Percentiles rank a stretch among this genome's conserved stretches.
Conservation (phyloP, 2,329 filamentous ascomycete genomes). For the Parasarocladium wereldwijsianum region DNA sequence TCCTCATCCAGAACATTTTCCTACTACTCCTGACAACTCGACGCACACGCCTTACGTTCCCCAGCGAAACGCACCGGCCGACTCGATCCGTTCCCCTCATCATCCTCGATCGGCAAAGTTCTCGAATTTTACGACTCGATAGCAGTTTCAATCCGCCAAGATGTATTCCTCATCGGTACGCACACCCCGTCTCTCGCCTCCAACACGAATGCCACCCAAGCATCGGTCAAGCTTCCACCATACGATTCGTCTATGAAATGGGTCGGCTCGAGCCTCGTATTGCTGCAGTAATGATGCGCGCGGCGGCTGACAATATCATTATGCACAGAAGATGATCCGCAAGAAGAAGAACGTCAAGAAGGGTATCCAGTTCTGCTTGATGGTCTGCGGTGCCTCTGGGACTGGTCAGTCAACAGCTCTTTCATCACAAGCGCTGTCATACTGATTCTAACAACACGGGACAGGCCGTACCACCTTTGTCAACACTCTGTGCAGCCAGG, state of each 20-base stretch:
- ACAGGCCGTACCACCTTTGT: slow-evolving; percentile 95
- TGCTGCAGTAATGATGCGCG: slow-evolving; percentile 6
- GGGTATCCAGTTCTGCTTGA: slow-evolving; percentile 99
- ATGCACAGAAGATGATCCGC: slow-evolving; percentile 75
- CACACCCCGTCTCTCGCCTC: slow-evolving; percentile 2
- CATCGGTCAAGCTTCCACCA: too few species aligned
- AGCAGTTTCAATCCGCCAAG: not conserved
- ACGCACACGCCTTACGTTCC: not conserved
- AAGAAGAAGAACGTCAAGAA: slow-evolving; percentile 99
- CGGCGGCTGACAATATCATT: slow-evolving; percentile 13
- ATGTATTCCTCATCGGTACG: slow-evolving; percentile 4
- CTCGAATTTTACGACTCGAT: not conserved
- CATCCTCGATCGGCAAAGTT: not conserved
- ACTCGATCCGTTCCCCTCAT: slow-evolving; percentile 2
- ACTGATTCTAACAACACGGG: slow-evolving; percentile 2
- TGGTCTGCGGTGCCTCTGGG: slow-evolving; percentile 98
- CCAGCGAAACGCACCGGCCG: too few species aligned
- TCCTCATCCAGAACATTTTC: slow-evolving; percentile 4
- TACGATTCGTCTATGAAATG: slow-evolving; percentile 4
- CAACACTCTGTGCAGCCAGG: slow-evolving; percentile 96
- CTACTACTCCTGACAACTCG: slow-evolving; percentile 3
- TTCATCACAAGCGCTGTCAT: slow-evolving; percentile 1
- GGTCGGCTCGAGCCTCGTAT: slow-evolving; percentile 3
- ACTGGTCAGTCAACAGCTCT: slow-evolving; percentile 53
- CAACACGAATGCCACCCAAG: too few species aligned